phyloP scores from a whole-genome alignment of 2,329 filamentous ascomycete species.

The Aspergillus ustus region DNA sequence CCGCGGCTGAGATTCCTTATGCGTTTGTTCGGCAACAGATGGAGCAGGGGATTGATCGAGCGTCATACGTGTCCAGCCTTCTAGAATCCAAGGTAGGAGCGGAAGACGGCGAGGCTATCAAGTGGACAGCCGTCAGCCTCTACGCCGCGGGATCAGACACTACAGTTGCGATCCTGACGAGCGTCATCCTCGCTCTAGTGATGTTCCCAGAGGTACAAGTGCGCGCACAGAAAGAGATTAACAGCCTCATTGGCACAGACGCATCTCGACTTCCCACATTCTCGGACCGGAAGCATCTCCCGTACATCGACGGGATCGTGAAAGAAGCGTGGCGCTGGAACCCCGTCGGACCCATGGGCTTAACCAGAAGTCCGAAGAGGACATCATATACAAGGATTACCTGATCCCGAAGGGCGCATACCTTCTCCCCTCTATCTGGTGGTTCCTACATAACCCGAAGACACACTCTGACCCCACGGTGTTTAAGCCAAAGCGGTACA shows the following conservation, averaged over 20 bases:
- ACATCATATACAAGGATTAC: conserved; percentile 32
- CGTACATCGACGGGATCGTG: conserved; percentile 43
- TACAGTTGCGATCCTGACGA: conserved; percentile 48
- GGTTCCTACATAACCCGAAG: conserved; percentile 38
- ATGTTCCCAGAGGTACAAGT: conserved; percentile 57
- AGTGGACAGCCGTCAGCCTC: conserved; percentile 15
- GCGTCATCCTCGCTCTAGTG: conserved; percentile 58
- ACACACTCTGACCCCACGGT: conserved; percentile 40
- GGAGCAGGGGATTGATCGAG: conserved; percentile 28
- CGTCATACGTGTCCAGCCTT: conserved; percentile 31
- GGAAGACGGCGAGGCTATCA: background rate
- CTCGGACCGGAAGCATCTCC: conserved; percentile 42
- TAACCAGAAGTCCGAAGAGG: conserved; percentile 36
- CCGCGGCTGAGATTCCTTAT: conserved; percentile 47
- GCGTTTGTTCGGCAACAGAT: conserved; percentile 50
- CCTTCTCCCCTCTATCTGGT: conserved; percentile 46
- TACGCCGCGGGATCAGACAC: conserved; percentile 20
- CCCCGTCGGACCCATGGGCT: conserved; percentile 38
- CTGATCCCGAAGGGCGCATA: conserved; percentile 43
- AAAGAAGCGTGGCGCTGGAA: conserved; percentile 45
- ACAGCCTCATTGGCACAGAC: conserved; percentile 39
- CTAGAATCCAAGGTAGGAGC: background rate
- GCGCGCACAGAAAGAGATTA: conserved; percentile 53
- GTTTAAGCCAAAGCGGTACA: conserved; percentile 52
- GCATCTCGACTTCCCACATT: conserved; percentile 38